Evolutionary conservation across 306 rosid genomes (phyloP), one percentile per base, ranked within the genome.

Genomic region (Elaeagnus macrophylla): DNA sequence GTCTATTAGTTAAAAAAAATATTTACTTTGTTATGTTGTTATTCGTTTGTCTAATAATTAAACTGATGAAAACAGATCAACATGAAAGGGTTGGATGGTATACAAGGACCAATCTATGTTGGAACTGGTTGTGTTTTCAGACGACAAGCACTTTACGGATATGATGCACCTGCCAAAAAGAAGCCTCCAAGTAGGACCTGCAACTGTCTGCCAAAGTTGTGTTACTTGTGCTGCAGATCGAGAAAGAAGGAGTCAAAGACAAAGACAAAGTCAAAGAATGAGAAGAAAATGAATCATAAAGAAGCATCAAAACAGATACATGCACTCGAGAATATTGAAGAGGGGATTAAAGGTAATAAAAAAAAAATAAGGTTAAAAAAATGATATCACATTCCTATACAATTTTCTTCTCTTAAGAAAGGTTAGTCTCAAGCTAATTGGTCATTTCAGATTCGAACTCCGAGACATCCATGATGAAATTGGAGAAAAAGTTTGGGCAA

Each of bases 101-200:
- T 87, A 61, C 96, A 91, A 82, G 99, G 99, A 59, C 99, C 96
- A 47, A 87, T 91, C 64, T 91, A 91, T 62, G 96, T 87, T 4
- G 99, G 99, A 73, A 91, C 99, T 46, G 96, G 96, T 59, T 91
- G 99, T 62, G 95, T 86, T 70, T 91, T 91, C 85, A 75, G 93
- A 77, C 80, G 93, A 83, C 57, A 59, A 10, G 99, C 96, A 0
- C 95, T 91, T 12, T 91, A 91, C 62, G 99, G 96, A 61, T 82
- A 47, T 20, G 99, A 91, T 51, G 99, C 93, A 15, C 99, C 99
- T 53, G 37, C 66, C 64, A 82, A 81, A 77, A 79, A 91, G 87
- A 86, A 91, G 72, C 55, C 82, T 2, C 89, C 93, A 3, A 87
- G 95, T 77, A 84, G 80, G 79, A 91, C 99, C 45, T 87, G 99